Evolutionary conservation across 2,329 filamentous ascomycete species (phyloP).

Genomic region (Hymenoscyphus salicellus): DNA sequence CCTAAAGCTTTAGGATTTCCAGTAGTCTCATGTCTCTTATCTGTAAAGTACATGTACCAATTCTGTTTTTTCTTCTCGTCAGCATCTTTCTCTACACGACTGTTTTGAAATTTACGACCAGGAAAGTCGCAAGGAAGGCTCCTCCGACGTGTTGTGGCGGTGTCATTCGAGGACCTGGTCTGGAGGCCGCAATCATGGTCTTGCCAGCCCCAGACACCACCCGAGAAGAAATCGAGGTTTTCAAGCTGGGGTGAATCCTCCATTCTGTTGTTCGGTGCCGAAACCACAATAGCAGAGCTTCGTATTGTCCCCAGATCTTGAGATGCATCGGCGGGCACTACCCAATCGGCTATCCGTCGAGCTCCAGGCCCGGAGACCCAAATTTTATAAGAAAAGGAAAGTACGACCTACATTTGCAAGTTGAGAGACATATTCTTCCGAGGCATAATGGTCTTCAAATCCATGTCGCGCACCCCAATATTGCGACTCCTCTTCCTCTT

Average conservation of each 20-base stretch:
- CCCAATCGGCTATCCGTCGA: background rate
- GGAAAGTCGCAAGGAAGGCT: background rate
- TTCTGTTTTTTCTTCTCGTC: constrained; percentile 56
- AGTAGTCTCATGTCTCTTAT: constrained; percentile 94
- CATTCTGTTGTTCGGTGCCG: background rate
- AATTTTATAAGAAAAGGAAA: constrained; percentile 22
- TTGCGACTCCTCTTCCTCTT: constrained; percentile 29
- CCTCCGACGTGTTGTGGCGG: background rate
- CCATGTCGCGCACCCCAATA: constrained; percentile 56
- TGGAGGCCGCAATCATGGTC: background rate
- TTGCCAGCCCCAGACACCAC: background rate
- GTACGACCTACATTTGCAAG: constrained; percentile 56
- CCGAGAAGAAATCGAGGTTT: background rate
- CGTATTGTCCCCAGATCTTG: background rate
- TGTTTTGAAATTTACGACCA: background rate
- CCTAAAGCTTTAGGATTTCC: constrained; percentile 73
- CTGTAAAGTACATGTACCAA: constrained; percentile 99
- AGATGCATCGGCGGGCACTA: background rate
- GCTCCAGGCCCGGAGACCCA: background rate
- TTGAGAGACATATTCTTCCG: constrained; percentile 66
- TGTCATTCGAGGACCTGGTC: background rate
- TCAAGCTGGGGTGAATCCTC: constrained; percentile 1
- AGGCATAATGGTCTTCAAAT: constrained; percentile 70
- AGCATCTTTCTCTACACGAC: constrained; percentile 15
- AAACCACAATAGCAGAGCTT: background rate